phyloP scores from a whole-genome alignment of 768 basidiomycete species.

The Daedalea quercina region DNA sequence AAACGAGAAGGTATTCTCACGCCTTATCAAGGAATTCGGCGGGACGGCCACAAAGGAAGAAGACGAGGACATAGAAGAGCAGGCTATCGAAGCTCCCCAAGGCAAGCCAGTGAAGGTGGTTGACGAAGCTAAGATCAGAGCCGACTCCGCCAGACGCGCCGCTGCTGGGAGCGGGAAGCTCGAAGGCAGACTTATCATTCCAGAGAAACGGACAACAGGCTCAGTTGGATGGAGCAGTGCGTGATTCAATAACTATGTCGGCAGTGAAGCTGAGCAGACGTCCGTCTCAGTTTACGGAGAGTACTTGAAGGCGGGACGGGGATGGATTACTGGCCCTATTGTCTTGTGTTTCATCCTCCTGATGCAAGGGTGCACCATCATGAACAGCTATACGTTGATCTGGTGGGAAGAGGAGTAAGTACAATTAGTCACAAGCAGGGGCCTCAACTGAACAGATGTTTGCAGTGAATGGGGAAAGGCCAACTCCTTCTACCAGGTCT shows the following conservation, averaged over 20 bases:
- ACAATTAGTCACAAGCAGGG: neutral
- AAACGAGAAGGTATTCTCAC: constrained; percentile 46
- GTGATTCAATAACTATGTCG: constrained; percentile 1
- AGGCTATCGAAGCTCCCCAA: constrained; percentile 14
- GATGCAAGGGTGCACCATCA: constrained; percentile 56
- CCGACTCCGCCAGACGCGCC: constrained; percentile 24
- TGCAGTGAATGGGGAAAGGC: constrained; percentile 38
- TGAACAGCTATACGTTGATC: constrained; percentile 62
- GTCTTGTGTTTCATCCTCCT: constrained; percentile 41
- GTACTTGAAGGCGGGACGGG: constrained; percentile 52
- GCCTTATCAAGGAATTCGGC: constrained; percentile 56
- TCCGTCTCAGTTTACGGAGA: constrained; percentile 44
- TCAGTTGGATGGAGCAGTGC: constrained; percentile 46
- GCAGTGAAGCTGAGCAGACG: neutral
- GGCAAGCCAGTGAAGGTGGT: constrained; percentile 14
- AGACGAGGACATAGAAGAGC: constrained; percentile 24
- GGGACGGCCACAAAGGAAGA: constrained; percentile 35
- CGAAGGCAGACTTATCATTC: constrained; percentile 59
- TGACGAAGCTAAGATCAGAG: constrained; percentile 32
- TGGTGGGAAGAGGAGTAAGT: constrained; percentile 65
- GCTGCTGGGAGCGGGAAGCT: constrained; percentile 54
- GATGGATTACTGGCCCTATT: constrained; percentile 42
- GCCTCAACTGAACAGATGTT: neutral
- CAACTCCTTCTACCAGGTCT: constrained; percentile 54
- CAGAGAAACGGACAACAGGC: constrained; percentile 61